A percentile compares a stretch with the other conserved stretches of the same genome.
Conservation (phyloP, 169 alveolate genomes). For the Cryptosporidium ubiquitum region DNA sequence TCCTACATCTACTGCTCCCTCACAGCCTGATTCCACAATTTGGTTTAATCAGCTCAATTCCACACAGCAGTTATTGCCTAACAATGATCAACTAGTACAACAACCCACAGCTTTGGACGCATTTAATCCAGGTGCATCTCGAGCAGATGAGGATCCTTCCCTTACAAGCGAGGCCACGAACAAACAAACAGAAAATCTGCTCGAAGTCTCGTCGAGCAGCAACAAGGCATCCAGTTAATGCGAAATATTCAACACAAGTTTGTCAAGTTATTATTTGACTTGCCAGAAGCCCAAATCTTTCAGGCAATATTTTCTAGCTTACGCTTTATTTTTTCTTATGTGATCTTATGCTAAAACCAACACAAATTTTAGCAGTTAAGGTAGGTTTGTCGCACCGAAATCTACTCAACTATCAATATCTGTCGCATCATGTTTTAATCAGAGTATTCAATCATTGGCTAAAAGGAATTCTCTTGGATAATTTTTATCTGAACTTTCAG, state of each 20-base stretch:
- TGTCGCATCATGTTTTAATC: background rate
- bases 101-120: background rate
- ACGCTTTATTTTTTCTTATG: constrained; percentile 23
- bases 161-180: background rate
- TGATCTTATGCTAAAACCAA: background rate
- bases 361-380: background rate
- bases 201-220: constrained; percentile 65
- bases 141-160: constrained; percentile 11
- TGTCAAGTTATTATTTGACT: background rate
- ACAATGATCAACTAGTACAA: constrained; percentile 21
- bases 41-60: constrained; percentile 17
- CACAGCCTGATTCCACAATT: background rate
- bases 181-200: constrained; percentile 55
- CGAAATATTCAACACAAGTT: background rate
- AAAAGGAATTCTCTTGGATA: background rate
- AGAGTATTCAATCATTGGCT: background rate
- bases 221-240: constrained; percentile 42
- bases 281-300: background rate
- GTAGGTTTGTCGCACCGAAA: background rate
- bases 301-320: background rate
- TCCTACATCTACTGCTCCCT: background rate
- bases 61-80: background rate
- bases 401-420: background rate
- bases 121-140: background rate
- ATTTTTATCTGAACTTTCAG: background rate